phyloP scores from a whole-genome alignment of 192 early-diverging fungal genomes.

The Phlyctochytrium bullatum region DNA sequence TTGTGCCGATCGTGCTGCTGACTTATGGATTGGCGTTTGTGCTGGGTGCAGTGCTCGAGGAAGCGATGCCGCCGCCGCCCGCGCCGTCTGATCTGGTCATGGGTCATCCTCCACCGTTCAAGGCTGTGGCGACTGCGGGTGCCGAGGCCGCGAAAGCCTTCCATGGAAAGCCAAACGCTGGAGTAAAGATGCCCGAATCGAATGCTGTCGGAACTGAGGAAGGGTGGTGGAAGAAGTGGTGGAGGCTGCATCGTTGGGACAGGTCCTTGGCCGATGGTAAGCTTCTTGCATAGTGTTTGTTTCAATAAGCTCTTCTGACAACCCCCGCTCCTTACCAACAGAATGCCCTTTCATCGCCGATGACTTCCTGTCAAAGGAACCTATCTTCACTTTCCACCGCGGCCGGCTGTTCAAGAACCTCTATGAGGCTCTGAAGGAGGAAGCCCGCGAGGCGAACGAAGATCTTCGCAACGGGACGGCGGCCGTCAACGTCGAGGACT shows the following conservation, averaged over 20 bases:
- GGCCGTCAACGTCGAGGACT: background rate
- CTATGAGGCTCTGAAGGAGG: background rate
- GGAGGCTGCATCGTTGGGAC: background rate
- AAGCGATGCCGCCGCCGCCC: too few relatives aligned
- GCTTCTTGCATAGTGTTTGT: background rate
- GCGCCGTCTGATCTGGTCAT: too few relatives aligned
- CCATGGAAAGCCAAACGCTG: too few relatives aligned
- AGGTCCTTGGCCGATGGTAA: constrained; percentile 3
- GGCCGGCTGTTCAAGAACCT: constrained; percentile 12
- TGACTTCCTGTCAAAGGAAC: background rate
- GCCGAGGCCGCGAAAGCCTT: too few relatives aligned
- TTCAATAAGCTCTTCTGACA: background rate
- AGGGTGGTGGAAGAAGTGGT: background rate
- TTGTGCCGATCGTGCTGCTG: too few relatives aligned
- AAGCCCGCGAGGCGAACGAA: background rate
- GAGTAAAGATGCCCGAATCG: too few relatives aligned
- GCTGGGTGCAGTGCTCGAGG: too few relatives aligned
- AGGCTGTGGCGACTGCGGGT: too few relatives aligned
- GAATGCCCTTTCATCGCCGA: constrained; percentile 14
- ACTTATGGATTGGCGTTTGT: too few relatives aligned
- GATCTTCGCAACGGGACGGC: too few relatives aligned
- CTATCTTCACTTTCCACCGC: constrained; percentile 14
- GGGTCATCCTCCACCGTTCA: too few relatives aligned
- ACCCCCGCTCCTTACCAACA: background rate
- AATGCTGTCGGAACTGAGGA: too few relatives aligned